phyloP scores from a whole-genome alignment of 345 rosid species.

The Lepidium africanum region DNA sequence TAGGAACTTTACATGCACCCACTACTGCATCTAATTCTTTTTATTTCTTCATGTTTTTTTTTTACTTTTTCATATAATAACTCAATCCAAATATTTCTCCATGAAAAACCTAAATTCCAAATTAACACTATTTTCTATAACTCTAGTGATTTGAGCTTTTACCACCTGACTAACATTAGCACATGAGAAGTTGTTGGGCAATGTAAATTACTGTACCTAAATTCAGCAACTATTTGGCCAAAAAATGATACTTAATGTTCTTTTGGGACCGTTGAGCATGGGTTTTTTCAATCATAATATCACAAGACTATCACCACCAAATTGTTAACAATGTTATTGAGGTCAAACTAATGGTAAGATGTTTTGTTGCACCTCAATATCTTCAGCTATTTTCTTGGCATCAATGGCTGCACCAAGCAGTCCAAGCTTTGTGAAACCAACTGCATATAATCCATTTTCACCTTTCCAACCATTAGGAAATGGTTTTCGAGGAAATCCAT shows the following conservation, averaged over 20 bases:
- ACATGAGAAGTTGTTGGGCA: no score
- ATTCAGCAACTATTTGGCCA: no score
- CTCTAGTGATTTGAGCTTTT: no score
- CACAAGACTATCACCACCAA: no score
- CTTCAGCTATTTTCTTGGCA: conserved; percentile 59
- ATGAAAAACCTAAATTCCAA: neutral
- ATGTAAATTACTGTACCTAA: no score
- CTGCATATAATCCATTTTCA: conserved; percentile 61
- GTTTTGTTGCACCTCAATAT: conserved; percentile 39
- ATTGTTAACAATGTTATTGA: neutral
- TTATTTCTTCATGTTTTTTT: no score
- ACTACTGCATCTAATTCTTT: neutral
- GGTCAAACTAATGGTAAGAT: neutral
- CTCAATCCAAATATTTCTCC: neutral
- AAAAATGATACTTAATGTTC: no score
- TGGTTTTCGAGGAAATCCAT: conserved; percentile 52
- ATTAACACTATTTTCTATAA: neutral
- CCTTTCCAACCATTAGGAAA: conserved; percentile 89
- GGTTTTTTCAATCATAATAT: no score
- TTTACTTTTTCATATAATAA: neutral
- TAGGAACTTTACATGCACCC: conserved; percentile 16
- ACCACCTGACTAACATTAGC: no score
- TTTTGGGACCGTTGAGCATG: no score
- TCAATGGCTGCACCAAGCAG: conserved; percentile 70
- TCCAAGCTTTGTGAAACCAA: conserved; percentile 76